phyloP scores from a whole-genome alignment of 208 protist genomes.

The Trypanosoma vivax region DNA sequence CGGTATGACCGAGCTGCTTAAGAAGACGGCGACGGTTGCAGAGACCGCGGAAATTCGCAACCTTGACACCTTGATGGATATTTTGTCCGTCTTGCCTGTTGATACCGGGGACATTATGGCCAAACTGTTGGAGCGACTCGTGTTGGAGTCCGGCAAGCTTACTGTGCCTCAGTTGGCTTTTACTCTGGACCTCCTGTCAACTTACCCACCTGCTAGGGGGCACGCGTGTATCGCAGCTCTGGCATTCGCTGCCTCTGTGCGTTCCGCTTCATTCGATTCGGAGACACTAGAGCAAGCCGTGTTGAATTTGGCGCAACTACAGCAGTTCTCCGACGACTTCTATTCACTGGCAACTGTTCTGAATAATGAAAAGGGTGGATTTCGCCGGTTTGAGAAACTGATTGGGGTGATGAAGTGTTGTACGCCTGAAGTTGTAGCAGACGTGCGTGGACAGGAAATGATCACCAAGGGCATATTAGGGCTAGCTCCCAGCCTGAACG shows the following conservation, averaged over 20 bases:
- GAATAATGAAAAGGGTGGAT: constrained; percentile 49
- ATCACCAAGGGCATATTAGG: constrained; percentile 38
- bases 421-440: constrained; percentile 29
- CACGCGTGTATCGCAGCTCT: constrained; percentile 63
- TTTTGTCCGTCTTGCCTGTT: constrained; percentile 55
- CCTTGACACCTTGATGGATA: constrained; percentile 54
- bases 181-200: constrained; percentile 63
- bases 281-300: constrained; percentile 48
- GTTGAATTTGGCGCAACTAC: constrained; percentile 45
- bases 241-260: constrained; percentile 51
- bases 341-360: constrained; percentile 43
- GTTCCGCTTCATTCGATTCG: constrained; percentile 46
- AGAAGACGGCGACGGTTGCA: constrained; percentile 19
- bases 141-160: constrained; percentile 50
- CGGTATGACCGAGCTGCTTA: constrained; percentile 11
- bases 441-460: constrained; percentile 27
- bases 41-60: constrained; percentile 40
- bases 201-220: constrained; percentile 66
- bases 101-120: constrained; percentile 47
- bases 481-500: constrained; percentile 44
- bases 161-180: constrained; percentile 43
- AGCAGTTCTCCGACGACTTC: constrained; percentile 81
- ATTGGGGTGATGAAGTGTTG: constrained; percentile 32
- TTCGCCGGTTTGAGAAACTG: constrained; percentile 39
- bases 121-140: constrained; percentile 51